phyloP scores from a whole-genome alignment of 139 green algal genomes.

The Coccomyxa sp. region DNA sequence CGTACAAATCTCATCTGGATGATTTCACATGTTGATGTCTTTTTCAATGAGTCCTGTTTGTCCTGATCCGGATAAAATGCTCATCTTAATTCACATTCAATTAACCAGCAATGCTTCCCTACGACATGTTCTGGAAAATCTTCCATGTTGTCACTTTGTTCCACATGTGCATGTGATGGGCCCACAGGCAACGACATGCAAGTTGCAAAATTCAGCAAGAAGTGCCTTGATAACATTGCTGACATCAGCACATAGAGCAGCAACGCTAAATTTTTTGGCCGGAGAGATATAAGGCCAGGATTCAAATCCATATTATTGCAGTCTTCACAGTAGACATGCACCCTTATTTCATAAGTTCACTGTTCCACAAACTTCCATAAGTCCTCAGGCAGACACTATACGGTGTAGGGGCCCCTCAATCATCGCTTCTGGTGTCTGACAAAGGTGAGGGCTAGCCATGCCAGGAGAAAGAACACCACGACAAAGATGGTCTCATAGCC shows the following conservation, averaged over 20 bases:
- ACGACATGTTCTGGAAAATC: no score
- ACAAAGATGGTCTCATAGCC: slow-evolving; percentile 51
- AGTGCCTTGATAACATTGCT: neutral
- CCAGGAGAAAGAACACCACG: slow-evolving; percentile 42
- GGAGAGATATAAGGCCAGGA: neutral
- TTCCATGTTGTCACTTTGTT: no score
- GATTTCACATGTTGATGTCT: no score
- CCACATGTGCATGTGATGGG: no score
- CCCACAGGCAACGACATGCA: no score
- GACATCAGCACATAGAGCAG: neutral
- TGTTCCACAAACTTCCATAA: neutral
- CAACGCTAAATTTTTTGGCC: neutral
- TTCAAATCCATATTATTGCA: neutral
- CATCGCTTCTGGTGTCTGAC: slow-evolving; percentile 39
- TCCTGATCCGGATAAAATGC: no score
- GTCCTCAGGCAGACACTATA: neutral
- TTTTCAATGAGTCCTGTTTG: no score
- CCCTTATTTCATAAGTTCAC: neutral
- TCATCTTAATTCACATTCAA: no score
- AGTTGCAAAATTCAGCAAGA: no score
- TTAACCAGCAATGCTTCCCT: no score
- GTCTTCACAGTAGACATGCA: neutral
- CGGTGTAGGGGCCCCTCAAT: neutral
- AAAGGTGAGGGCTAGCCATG: slow-evolving; percentile 41
- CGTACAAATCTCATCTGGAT: no score